phyloP scores from a whole-genome alignment of 2,329 filamentous ascomycete genomes.

The Microascus cirrosus region DNA sequence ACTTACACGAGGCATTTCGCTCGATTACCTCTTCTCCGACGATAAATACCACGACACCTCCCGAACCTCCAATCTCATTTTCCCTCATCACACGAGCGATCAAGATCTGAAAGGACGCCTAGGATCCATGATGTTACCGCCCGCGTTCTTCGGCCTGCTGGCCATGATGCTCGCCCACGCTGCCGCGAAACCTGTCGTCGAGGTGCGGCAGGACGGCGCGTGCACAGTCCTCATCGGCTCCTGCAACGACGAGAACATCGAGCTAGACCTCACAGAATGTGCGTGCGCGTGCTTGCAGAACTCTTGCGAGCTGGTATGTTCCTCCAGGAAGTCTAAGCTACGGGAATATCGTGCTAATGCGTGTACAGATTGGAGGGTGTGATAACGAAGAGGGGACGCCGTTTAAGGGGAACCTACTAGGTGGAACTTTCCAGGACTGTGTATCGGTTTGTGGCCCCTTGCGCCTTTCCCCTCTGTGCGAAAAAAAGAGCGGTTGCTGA shows the following conservation, averaged over 20 bases:
- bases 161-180: neutral
- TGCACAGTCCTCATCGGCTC: neutral
- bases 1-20: neutral
- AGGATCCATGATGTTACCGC: neutral
- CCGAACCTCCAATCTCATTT: neutral
- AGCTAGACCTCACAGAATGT: slow-evolving; percentile 2
- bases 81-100: neutral
- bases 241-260: neutral
- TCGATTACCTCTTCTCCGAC: neutral
- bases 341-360: neutral
- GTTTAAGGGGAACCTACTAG: neutral
- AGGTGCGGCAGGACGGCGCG: neutral
- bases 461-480: neutral
- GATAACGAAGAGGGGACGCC: neutral
- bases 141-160: neutral
- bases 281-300: slow-evolving; percentile 1
- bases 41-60: neutral
- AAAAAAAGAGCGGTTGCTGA: neutral
- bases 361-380: slow-evolving; percentile 1
- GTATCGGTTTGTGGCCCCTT: neutral
- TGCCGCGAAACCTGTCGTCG: neutral
- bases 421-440: neutral
- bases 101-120: neutral
- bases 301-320: slow-evolving; percentile 1
- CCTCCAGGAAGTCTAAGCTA: neutral